Evolutionary conservation across 768 basidiomycete genomes (phyloP).

Genomic region (Tylopilus intermedius): DNA sequence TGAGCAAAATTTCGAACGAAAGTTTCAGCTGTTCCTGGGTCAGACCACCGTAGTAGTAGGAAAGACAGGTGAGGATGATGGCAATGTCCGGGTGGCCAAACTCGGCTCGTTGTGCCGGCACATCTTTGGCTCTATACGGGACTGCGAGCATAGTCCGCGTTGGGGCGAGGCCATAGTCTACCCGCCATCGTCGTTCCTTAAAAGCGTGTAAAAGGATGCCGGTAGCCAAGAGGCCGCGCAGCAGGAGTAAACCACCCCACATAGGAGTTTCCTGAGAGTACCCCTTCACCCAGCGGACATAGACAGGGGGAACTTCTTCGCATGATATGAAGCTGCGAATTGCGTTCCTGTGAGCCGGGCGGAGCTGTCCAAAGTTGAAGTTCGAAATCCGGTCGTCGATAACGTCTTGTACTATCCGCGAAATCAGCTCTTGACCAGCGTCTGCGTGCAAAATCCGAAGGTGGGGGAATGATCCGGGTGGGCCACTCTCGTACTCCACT

Average conservation of each 20-base stretch:
- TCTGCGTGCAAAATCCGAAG: slow-evolving; percentile 20
- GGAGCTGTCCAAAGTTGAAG: slow-evolving; percentile 14
- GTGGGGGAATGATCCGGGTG: slow-evolving; percentile 18
- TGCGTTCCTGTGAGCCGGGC: background rate
- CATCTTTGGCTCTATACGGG: slow-evolving; percentile 51
- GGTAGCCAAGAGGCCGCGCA: slow-evolving; percentile 35
- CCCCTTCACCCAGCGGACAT: slow-evolving; percentile 1
- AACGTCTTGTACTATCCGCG: slow-evolving; percentile 12
- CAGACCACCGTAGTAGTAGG: slow-evolving; percentile 44
- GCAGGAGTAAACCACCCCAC: slow-evolving; percentile 24
- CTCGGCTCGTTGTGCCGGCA: slow-evolving; percentile 42
- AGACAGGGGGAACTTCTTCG: background rate
- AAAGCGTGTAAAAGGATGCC: slow-evolving; percentile 39
- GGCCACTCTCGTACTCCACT: slow-evolving; percentile 14
- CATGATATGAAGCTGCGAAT: slow-evolving; percentile 24
- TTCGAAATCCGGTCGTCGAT: slow-evolving; percentile 12
- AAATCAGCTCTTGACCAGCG: slow-evolving; percentile 14
- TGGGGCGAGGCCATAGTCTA: slow-evolving; percentile 46
- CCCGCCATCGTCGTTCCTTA: slow-evolving; percentile 41
- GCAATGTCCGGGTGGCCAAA: slow-evolving; percentile 52
- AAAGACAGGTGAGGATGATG: slow-evolving; percentile 15
- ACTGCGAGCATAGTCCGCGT: slow-evolving; percentile 44
- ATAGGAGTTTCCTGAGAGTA: background rate
- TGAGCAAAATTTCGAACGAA: slow-evolving; percentile 36
- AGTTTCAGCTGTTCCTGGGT: slow-evolving; percentile 33